Evolutionary conservation across 371 early-diverging fungal genomes (phyloP).

Genomic region (Zychaea mexicana): DNA sequence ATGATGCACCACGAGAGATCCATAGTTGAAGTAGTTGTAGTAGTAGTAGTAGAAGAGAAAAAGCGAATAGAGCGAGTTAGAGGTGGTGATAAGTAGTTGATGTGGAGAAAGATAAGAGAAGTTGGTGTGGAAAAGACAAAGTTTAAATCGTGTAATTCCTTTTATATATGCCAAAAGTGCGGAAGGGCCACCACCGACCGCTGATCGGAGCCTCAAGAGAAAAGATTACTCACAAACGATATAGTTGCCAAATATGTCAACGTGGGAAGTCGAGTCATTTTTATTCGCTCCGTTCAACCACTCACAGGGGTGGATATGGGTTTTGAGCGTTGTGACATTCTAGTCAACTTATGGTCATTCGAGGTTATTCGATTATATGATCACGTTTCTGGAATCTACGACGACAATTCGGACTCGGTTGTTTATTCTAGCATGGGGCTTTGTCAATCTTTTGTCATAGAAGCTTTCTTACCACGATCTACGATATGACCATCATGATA

Average conservation of each 20-base stretch:
- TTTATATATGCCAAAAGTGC: not conserved
- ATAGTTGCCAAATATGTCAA: not conserved
- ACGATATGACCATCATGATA: too few relatives aligned
- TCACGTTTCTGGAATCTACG: not conserved
- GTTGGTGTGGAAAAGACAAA: not conserved
- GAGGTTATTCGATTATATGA: not conserved
- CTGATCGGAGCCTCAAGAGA: not conserved
- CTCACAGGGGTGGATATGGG: too few relatives aligned
- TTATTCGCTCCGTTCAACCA: not conserved
- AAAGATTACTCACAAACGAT: not conserved
- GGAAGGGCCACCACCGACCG: not conserved
- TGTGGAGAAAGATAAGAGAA: too few relatives aligned
- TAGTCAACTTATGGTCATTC: not conserved
- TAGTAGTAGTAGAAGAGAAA: too few relatives aligned
- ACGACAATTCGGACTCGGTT: not conserved
- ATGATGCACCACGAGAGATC: slow-evolving; percentile 37
- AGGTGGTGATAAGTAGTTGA: too few relatives aligned
- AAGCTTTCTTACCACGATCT: too few relatives aligned
- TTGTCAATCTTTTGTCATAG: not conserved
- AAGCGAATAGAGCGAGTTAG: too few relatives aligned
- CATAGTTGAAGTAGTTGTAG: slow-evolving; percentile 13
- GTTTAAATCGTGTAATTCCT: too few relatives aligned
- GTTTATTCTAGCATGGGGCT: too few relatives aligned
- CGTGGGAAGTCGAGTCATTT: not conserved
- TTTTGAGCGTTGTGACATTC: not conserved